These are phyloP conservation scores for Colletotrichum cordylinicola DNA, from an alignment of 2,329 filamentous ascomycete genomes.

Conservation along the genomic window DNA sequence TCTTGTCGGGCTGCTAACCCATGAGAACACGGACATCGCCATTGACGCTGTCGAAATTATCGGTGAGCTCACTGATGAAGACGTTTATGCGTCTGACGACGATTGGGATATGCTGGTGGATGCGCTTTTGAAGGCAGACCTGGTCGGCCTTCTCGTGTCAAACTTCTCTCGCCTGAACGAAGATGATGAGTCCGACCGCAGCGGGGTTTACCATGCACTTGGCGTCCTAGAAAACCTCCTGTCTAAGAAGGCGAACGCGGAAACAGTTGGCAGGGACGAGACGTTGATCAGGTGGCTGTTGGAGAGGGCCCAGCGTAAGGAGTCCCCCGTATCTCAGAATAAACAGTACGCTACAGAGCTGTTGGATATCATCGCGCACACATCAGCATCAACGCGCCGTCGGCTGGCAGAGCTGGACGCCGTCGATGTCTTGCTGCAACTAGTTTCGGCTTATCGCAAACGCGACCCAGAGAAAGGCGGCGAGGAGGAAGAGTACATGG, in stretches of 20 bases:
- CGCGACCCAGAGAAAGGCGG: conserved; percentile 84
- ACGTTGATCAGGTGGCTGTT: conserved; percentile 80
- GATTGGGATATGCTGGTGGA: conserved; percentile 83
- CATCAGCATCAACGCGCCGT: conserved; percentile 68
- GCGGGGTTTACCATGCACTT: conserved; percentile 86
- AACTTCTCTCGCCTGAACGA: conserved; percentile 86
- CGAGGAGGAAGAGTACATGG: conserved; percentile 93
- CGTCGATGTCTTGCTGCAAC: conserved; percentile 80
- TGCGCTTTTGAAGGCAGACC: conserved; percentile 69
- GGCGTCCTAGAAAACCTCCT: conserved; percentile 86
- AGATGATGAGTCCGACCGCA: conserved; percentile 71
- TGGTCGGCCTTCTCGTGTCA: conserved; percentile 76
- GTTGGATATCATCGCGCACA: conserved; percentile 85
- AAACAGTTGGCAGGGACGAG: conserved; percentile 74
- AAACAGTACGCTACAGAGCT: conserved; percentile 95
- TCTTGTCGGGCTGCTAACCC: conserved; percentile 81
- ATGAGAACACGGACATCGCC: conserved; percentile 97
- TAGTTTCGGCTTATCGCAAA: conserved; percentile 84
- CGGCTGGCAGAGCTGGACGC: conserved; percentile 71
- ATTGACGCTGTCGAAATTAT: conserved; percentile 91
- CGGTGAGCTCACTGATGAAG: conserved; percentile 90
- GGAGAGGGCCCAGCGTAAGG: conserved; percentile 71
- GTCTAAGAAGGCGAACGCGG: conserved; percentile 71
- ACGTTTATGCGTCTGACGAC: conserved; percentile 79
- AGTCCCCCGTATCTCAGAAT: conserved; percentile 80